Evolutionary conservation across 495 filamentous ascomycete species (phyloP).

Genomic region (Penicillium ucsense): DNA sequence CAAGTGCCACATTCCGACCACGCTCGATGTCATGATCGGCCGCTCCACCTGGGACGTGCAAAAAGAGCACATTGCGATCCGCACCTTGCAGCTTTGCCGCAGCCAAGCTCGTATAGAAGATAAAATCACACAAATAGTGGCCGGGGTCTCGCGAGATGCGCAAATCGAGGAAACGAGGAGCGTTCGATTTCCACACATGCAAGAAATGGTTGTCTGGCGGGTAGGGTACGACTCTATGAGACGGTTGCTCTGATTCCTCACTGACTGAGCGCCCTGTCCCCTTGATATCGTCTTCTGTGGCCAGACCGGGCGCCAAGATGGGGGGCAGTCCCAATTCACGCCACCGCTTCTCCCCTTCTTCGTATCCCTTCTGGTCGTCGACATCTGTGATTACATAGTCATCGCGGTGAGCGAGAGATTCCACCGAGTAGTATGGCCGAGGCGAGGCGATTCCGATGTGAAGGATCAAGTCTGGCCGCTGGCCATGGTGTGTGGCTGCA

Average conservation of each 20-base stretch:
- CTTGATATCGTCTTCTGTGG: slow-evolving; percentile 1
- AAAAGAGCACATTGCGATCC: slow-evolving; percentile 55
- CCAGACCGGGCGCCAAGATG: slow-evolving; percentile 22
- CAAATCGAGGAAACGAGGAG: slow-evolving; percentile 39
- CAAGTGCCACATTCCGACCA: slow-evolving; percentile 55
- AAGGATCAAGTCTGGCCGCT: slow-evolving; percentile 54
- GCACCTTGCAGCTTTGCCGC: slow-evolving; percentile 38
- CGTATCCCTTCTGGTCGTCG: slow-evolving; percentile 45
- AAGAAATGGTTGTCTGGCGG: slow-evolving; percentile 28
- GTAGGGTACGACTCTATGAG: slow-evolving; percentile 6
- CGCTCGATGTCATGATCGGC: slow-evolving; percentile 43
- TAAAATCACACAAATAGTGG: slow-evolving; percentile 78
- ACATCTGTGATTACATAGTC: slow-evolving; percentile 65
- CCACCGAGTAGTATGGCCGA: slow-evolving; percentile 56
- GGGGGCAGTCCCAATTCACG: slow-evolving; percentile 30
- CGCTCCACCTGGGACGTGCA: slow-evolving; percentile 64
- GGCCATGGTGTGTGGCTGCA: slow-evolving; percentile 24
- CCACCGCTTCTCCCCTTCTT: slow-evolving; percentile 42
- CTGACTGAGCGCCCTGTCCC: neutral
- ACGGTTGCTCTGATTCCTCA: no score
- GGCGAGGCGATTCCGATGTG: slow-evolving; percentile 79
- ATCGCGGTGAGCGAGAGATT: slow-evolving; percentile 61
- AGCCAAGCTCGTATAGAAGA: slow-evolving; percentile 67
- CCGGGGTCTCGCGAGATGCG: slow-evolving; percentile 67
- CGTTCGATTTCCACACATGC: slow-evolving; percentile 23